These are phyloP conservation scores for Aspergillus neoniger DNA, from an alignment of 2,329 filamentous ascomycete genomes.

Conservation along the genomic window DNA sequence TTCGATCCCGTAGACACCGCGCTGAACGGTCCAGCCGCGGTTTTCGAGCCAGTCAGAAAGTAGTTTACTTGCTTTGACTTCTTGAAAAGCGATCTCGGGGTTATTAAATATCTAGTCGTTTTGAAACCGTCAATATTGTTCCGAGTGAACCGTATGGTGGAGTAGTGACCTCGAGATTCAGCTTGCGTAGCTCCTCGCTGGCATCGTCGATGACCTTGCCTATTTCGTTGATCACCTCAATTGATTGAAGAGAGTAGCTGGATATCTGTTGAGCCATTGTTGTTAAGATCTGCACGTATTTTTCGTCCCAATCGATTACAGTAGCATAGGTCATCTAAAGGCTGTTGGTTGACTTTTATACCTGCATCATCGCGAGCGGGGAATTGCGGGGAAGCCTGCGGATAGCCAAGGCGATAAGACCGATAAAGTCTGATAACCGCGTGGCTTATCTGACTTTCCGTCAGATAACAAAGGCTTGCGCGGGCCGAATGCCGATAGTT, in stretches of 20 bases:
- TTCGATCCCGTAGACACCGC: neutral
- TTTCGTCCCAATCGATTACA: no score
- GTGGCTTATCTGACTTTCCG: neutral
- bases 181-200: neutral
- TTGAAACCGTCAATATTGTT: neutral
- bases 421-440: neutral
- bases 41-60: slow-evolving; percentile 2
- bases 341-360: neutral
- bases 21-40: neutral
- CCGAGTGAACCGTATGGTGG: no score
- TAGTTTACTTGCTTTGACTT: neutral
- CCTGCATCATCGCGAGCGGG: neutral
- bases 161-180: neutral
- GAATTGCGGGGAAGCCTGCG: neutral
- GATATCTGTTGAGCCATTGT: neutral
- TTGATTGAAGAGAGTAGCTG: neutral
- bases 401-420: neutral
- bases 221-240: neutral
- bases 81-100: neutral
- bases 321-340: neutral
- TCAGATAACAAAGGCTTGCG: neutral
- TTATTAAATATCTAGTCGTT: neutral
- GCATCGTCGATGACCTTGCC: neutral
- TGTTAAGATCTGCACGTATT: no score
- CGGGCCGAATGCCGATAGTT: neutral